Evolutionary conservation across 139 green algal species (phyloP).

Genomic region (Micromonas commoda): DNA sequence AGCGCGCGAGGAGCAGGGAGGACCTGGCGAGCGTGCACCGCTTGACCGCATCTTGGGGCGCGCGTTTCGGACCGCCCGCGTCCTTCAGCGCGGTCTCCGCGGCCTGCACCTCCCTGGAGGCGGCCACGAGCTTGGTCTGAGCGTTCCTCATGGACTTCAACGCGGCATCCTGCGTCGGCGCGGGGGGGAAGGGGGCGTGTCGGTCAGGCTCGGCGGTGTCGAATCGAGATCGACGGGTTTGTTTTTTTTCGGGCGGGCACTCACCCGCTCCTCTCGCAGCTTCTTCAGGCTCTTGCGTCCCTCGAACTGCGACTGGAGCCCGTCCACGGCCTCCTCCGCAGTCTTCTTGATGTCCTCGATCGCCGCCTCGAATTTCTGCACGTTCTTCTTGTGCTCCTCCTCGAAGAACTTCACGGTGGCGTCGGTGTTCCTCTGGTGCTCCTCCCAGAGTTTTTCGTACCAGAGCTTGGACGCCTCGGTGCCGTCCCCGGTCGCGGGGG

Average conservation of each 20-base stretch:
- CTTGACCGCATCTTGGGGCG: background rate
- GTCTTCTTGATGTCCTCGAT: background rate
- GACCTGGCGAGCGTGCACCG: background rate
- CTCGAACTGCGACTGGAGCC: background rate
- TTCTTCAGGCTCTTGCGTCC: background rate
- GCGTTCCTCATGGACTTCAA: background rate
- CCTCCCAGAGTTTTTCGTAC: background rate
- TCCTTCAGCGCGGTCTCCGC: background rate
- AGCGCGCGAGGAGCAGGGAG: background rate
- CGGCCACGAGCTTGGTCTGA: background rate
- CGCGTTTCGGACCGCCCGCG: too few species aligned
- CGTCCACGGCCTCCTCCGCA: background rate
- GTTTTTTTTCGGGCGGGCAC: too few species aligned
- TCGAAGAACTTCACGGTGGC: too few species aligned
- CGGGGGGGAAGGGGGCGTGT: too few species aligned
- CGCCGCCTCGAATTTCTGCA: background rate
- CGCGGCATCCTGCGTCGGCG: too few species aligned
- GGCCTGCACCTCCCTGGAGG: background rate
- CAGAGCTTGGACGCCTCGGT: too few species aligned
- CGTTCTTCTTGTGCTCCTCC: background rate
- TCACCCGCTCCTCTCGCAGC: background rate
- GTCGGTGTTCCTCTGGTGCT: background rate
- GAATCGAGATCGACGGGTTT: too few species aligned
- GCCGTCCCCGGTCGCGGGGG: too few species aligned
- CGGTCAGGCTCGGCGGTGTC: too few species aligned